These are phyloP conservation scores for Trypanosoma avium DNA, from an alignment of 208 protist genomes.

Conservation along the genomic window DNA sequence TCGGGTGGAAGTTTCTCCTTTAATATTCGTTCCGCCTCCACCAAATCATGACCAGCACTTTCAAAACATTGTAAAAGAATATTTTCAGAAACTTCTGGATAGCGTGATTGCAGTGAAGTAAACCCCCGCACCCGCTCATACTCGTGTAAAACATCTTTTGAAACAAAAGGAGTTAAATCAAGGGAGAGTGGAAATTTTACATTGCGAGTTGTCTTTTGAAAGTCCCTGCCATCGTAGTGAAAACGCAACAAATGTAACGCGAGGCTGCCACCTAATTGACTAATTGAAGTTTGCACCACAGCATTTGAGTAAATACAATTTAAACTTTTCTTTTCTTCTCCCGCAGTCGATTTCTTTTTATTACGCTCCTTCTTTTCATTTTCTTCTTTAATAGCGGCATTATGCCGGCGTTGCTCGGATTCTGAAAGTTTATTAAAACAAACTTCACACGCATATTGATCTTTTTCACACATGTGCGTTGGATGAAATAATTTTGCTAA, in stretches of 20 bases:
- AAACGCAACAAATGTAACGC: conserved; percentile 85
- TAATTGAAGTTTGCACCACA: conserved; percentile 54
- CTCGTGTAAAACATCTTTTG: conserved; percentile 31
- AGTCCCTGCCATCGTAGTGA: conserved; percentile 61
- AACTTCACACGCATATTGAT: conserved; percentile 81
- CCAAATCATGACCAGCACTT: conserved; percentile 26
- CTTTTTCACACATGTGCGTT: conserved; percentile 45
- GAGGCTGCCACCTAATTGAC: conserved; percentile 61
- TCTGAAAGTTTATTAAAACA: conserved; percentile 70
- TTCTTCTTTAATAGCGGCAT: conserved; percentile 33
- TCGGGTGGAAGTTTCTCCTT: background rate
- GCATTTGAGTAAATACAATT: conserved; percentile 82
- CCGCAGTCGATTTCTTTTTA: conserved; percentile 19
- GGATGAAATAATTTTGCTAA: conserved; percentile 50
- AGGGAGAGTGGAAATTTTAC: conserved; percentile 61
- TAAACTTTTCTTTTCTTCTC: conserved; percentile 34
- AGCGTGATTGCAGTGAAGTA: conserved; percentile 39
- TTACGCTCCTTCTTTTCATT: conserved; percentile 38
- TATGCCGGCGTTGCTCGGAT: conserved; percentile 65
- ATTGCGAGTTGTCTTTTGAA: conserved; percentile 58
- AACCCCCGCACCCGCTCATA: conserved; percentile 39
- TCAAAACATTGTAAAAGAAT: conserved; percentile 23
- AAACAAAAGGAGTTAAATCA: conserved; percentile 61
- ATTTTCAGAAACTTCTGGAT: conserved; percentile 25
- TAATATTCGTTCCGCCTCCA: conserved; percentile 28